Evolutionary conservation across 1,284 basidiomycete species (phyloP), one percentile per base, ranked within the genome.

Genomic region (Bondarzewia mesenterica): DNA sequence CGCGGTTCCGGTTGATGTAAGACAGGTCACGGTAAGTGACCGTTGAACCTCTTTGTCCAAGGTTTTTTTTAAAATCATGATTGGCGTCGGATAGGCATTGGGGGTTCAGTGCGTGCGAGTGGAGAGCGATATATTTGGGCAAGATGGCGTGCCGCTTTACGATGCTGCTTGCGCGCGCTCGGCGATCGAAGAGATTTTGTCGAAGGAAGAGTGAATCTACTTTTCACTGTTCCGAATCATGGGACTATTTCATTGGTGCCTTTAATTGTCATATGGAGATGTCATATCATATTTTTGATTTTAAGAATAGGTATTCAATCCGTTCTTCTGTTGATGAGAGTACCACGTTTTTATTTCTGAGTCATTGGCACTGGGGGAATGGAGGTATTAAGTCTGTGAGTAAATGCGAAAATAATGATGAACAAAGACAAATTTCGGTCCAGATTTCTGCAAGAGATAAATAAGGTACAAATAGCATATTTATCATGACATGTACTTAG

Each of bases 41-140:
- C 43, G 38, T 5, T 25, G 26, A 2, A 21, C 25, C 5, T 8
- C n/a, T 4, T 32, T 21, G n/a, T n/a, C 5, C 3, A 4, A n/a
- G 29, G 7, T 25, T 20, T 14, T 1, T 7, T 16, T 6, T 26
- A 35, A 20, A 41, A 22, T 5, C 5, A 23, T 12, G 4, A 4
- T 25, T 7, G 16, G 2, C 37, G 22, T 23, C 43, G 20, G 40
- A 36, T 53, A 85, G 84, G 59, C 59, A 0, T 58, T 85, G 45
- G 85, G 83, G 2, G 78, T 88, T n/a, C 69, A 67, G 52, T 83
- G 82, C 50, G 66, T 78, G 18, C 69, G 72, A 57, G 66, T 77
- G 8, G 51, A 57, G 25, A 60, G 61, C 6, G 37, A 49, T 6
- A 40, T 53, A 1, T 53, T 57, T 37, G 59, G 56, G 23, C 52